Evolutionary conservation across 2,329 filamentous ascomycete genomes (phyloP).

Genomic region (Catunica adiposa): DNA sequence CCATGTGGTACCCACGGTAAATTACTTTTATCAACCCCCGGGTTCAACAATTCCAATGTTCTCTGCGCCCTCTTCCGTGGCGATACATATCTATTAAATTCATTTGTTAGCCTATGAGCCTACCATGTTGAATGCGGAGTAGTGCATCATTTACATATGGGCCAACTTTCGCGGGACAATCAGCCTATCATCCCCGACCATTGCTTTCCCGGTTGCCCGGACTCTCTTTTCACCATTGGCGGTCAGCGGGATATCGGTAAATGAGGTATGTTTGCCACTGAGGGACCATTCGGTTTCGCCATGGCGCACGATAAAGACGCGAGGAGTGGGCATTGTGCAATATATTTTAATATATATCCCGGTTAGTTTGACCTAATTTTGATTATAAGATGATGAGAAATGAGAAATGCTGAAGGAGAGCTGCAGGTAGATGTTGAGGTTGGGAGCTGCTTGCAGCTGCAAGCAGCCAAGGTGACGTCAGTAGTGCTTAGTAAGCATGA

Average conservation of each 20-base stretch:
- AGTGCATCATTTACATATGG: conserved; percentile 49
- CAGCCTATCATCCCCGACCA: conserved; percentile 69
- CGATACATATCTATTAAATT: conserved; percentile 61
- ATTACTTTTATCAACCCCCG: conserved; percentile 45
- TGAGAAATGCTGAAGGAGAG: too few species aligned
- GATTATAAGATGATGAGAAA: too few species aligned
- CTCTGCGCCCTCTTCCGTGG: conserved; percentile 69
- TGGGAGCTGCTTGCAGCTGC: too few species aligned
- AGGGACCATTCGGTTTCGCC: conserved; percentile 95
- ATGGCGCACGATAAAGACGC: conserved; percentile 71
- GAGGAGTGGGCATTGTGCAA: conserved; percentile 42
- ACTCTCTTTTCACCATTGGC: conserved; percentile 63
- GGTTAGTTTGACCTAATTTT: too few species aligned
- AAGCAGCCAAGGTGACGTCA: too few species aligned
- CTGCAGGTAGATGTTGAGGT: too few species aligned
- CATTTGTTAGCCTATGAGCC: not conserved
- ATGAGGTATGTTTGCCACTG: conserved; percentile 68
- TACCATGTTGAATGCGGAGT: conserved; percentile 5
- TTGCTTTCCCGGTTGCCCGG: conserved; percentile 59
- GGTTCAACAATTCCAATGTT: conserved; percentile 74
- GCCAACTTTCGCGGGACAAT: conserved; percentile 69
- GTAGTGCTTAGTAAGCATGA: too few species aligned
- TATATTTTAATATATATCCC: too few species aligned
- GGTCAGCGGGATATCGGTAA: conserved; percentile 74
- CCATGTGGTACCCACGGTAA: conserved; percentile 53